Percentiles rank a stretch among this genome's conserved stretches.
Conservation (phyloP, 352 stramenopile species). For the Phytopythium oedochilum region DNA sequence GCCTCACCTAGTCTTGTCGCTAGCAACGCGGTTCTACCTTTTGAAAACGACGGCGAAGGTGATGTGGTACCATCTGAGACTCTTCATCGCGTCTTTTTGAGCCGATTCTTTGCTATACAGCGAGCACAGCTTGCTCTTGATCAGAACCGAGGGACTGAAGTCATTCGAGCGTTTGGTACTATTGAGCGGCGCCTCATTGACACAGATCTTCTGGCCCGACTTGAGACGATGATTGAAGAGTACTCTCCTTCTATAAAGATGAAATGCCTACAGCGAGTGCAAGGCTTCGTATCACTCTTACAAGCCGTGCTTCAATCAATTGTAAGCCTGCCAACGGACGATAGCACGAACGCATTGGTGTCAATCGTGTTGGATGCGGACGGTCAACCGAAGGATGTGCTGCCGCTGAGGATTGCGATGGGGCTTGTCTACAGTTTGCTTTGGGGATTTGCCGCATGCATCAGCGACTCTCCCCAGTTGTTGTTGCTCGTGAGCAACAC, state of each 20-base stretch:
- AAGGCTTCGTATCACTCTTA: conserved; percentile 37
- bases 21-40: conserved; percentile 20
- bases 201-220: neutral
- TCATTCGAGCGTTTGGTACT: neutral
- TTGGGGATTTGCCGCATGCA: conserved; percentile 39
- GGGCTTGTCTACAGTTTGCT: conserved; percentile 41
- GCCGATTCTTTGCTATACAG: conserved; percentile 14
- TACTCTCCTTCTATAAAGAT: conserved; percentile 10
- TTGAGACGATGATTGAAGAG: conserved; percentile 4
- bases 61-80: neutral
- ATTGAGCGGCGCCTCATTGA: neutral
- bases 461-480: conserved; percentile 8
- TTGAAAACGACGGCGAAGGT: conserved; percentile 5
- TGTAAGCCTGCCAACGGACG: neutral
- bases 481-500: conserved; percentile 26
- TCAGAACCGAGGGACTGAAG: neutral
- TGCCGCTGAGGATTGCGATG: conserved; percentile 41
- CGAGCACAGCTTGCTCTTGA: conserved; percentile 1
- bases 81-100: conserved; percentile 9
- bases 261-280: conserved; percentile 32
- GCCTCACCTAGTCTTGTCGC: conserved; percentile 29
- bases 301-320: conserved; percentile 14
- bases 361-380: neutral
- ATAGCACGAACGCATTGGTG: neutral
- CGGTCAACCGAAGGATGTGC: neutral